Evolutionary conservation across 2,329 filamentous ascomycete species (phyloP).

Genomic region (Fusarium sp.): DNA sequence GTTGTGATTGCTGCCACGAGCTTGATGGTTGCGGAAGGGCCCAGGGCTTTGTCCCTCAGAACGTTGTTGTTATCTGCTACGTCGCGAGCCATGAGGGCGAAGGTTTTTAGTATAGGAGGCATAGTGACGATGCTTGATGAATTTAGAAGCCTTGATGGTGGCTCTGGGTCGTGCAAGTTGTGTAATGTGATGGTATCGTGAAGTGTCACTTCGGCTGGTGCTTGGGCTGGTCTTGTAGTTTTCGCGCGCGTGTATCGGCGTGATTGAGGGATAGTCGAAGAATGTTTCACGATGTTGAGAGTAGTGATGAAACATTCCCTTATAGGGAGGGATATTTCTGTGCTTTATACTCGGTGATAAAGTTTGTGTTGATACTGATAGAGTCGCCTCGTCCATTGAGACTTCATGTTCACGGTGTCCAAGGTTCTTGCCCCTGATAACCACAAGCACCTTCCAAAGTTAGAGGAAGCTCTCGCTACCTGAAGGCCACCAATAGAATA

Average conservation of each 20-base stretch:
- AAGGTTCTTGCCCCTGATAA: not conserved
- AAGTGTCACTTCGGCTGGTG: not conserved
- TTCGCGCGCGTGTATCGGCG: not conserved
- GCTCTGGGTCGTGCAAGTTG: not conserved
- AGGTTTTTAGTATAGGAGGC: not conserved
- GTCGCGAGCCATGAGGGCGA: not conserved
- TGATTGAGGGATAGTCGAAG: constrained; percentile 6
- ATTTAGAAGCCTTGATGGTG: not conserved
- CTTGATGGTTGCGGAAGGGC: constrained; percentile 17
- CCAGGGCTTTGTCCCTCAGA: constrained; percentile 8
- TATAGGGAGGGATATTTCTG: not conserved
- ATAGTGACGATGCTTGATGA: not conserved
- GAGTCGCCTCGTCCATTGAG: not conserved
- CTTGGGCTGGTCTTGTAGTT: not conserved
- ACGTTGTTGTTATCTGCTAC: not conserved
- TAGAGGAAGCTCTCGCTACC: too few species aligned
- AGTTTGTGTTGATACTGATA: not conserved
- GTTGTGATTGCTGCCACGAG: constrained; percentile 40
- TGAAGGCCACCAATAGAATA: not conserved
- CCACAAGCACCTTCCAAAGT: not conserved
- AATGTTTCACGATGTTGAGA: not conserved
- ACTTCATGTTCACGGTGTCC: not conserved
- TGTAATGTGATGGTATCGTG: not conserved
- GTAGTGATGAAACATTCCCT: not conserved
- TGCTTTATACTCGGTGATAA: not conserved